Conservation (phyloP, 2,329 filamentous ascomycete genomes). For the Penicillium sp. region DNA sequence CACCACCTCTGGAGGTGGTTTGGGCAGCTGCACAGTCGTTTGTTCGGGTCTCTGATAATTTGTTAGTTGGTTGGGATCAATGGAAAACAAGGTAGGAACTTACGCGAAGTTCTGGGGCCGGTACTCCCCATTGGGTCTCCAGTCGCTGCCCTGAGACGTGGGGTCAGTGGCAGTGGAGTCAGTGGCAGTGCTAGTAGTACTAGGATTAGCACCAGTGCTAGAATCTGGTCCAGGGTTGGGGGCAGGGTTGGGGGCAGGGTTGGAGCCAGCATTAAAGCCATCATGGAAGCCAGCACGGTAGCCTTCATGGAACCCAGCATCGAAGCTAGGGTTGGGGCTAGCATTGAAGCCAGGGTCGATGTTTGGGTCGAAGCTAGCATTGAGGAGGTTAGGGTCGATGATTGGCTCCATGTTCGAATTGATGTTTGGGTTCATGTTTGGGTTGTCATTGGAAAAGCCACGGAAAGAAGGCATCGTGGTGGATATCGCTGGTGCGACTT, state of each 20-base stretch:
- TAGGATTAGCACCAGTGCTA: not conserved
- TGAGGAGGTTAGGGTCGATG: no score
- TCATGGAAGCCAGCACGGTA: no score
- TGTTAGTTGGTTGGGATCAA: not conserved
- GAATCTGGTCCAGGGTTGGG: not conserved
- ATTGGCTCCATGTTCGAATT: no score
- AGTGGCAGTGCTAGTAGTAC: not conserved
- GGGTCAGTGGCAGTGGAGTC: no score
- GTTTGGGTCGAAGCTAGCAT: no score
- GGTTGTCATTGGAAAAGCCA: no score
- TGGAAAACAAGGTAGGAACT: not conserved
- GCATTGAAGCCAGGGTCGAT: no score
- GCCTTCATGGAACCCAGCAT: no score
- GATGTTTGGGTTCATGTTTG: no score
- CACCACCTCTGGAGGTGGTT: not conserved
- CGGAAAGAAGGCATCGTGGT: not conserved
- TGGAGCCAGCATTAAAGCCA: no score
- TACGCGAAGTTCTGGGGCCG: not conserved
- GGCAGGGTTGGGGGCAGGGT: not conserved
- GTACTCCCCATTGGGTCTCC: not conserved
- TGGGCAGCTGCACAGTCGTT: not conserved
- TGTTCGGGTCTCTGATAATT: fast-evolving
- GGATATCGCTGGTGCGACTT: not conserved
- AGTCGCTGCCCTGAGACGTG: not conserved
- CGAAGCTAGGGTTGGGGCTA: no score